Evolutionary conservation across 768 basidiomycete genomes (phyloP), one percentile per base, ranked within the genome.

Genomic region (Sarcomyxa edulis): DNA sequence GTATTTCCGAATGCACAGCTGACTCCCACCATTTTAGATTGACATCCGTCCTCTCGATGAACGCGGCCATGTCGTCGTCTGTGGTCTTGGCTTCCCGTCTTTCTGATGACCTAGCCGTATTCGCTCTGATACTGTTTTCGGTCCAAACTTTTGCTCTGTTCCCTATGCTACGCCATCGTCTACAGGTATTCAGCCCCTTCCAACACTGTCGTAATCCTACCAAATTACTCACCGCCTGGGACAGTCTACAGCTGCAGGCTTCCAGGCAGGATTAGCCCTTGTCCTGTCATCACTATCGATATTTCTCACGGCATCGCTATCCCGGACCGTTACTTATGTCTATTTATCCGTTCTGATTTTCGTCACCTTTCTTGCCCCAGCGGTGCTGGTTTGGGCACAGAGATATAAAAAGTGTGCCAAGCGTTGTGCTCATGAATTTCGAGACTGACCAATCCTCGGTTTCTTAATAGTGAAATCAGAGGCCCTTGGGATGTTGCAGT

Each of bases 11-110:
- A 48, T 43, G 37, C 36, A 45, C 49, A 43, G n/a, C n/a, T n/a
- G n/a, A n/a, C n/a, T n/a, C 37, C 46, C 37, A 47, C 42, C 16
- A 35, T 23, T 12, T 46, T 55, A 89, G 88, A 56, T 60, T 90
- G 38, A 84, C 84, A 29, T 89, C 86, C 32, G 85, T 92, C 32
- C 56, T 92, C 40, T 90, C 87, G 29, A 88, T 85, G 71, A 91
- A 92, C 53, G 93, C 93, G 31, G 90, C 89, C 22, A 81, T 96
- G 43, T 93, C 89, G 29, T 88, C 90, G 12, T 90, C 88, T 22
- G 86, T 96, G 32, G 94, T 98, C 39, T 70, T 97, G 45, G 91
- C 93, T 22, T 96, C 93, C 27, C 84, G 95, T 48, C 69, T 98
- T 26, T 65, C 76, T 29, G 81, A 84, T 48, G 87, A 92, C 58